Evolutionary conservation across 352 stramenopile species (phyloP).

Genomic region (Peronosclerospora sorghi): DNA sequence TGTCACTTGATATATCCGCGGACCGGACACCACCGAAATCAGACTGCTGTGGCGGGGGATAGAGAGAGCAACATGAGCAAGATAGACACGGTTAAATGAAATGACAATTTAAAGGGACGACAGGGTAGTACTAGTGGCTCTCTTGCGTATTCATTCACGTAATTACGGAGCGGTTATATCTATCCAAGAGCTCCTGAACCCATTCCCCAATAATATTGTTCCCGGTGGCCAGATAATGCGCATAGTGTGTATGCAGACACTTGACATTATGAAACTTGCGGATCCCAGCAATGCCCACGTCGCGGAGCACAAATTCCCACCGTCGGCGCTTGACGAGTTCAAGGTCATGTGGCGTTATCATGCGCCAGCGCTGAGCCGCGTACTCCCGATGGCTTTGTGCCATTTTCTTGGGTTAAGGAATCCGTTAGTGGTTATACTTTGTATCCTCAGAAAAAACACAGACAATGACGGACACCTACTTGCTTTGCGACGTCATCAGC

Average conservation of each 20-base stretch:
- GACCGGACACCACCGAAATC: conserved; percentile 15
- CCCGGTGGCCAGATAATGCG: conserved; percentile 40
- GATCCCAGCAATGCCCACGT: conserved; percentile 54
- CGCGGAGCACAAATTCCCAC: conserved; percentile 32
- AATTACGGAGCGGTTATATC: conserved; percentile 2
- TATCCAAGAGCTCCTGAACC: conserved; percentile 47
- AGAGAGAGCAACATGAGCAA: no score
- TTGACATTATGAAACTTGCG: conserved; percentile 48
- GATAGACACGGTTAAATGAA: no score
- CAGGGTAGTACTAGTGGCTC: conserved; percentile 5
- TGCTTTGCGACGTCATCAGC: conserved; percentile 20
- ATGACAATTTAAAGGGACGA: conserved; percentile 4
- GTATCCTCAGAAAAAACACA: background rate
- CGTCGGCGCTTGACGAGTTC: conserved; percentile 24
- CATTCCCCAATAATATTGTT: conserved; percentile 50
- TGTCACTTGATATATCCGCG: conserved; percentile 27
- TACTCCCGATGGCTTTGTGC: conserved; percentile 34
- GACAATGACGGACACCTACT: conserved; percentile 15
- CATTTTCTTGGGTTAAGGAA: conserved; percentile 35
- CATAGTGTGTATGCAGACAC: conserved; percentile 68
- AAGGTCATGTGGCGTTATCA: conserved; percentile 33
- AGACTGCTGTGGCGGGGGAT: conserved; percentile 30
- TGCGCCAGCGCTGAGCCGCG: conserved; percentile 29
- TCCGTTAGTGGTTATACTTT: background rate
- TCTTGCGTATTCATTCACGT: conserved; percentile 6